Base-by-base conservation (phyloP, 305 asterid species). In the Fraxinus sp. region DNA sequence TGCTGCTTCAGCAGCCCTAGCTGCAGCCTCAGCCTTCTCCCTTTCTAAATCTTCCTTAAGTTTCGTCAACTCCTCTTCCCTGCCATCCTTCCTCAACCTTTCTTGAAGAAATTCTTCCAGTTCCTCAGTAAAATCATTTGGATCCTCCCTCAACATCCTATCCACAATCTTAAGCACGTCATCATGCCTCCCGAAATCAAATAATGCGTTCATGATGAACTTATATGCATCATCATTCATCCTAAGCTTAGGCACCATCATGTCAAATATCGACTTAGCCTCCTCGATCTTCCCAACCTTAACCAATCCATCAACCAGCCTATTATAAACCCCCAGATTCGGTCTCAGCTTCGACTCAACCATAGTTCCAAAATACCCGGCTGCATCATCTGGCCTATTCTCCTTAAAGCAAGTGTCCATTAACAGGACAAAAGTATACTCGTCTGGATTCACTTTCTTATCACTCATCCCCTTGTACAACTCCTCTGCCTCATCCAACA, bases 331-430 rank as follows among this genome's bases (percentile, higher is more conserved):
- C 13, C 72, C 95, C 84, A 94, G 81, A 73, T 92, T 94, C 57
- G 99, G 98, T 89, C 97, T 91, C 87, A 89, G 81, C 85, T 94
- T 94, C 0, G 97, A 88, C 80, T 94, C 97, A 22, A 95, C 92
- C 97, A 94, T 94, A 0, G 97, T 86, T 87, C 82, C 88, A 46
- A 88, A 95, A 87, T 95, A 94, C 0, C 84, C 84, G 18, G 97
- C 93, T 8, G 97, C 98, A 81, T 91, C 98, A 82, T 90, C 94
- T 1, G 93, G 94, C 82, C 97, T 88, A 76, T 89, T 87, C 82
- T 90, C 95, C 81, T 88, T 86, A 66, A 95, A 93, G 89, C 98
- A 95, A 78, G 97, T 88, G 82, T 93, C 98, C 98, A 94, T 94
- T 80, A 95, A 82, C 30, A 90, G 86, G 46, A 86, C 94, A 81